Evolutionary conservation across 2,329 filamentous ascomycete genomes (phyloP), one percentile per base, ranked within the genome.

Genomic region (Fusarium albidum): DNA sequence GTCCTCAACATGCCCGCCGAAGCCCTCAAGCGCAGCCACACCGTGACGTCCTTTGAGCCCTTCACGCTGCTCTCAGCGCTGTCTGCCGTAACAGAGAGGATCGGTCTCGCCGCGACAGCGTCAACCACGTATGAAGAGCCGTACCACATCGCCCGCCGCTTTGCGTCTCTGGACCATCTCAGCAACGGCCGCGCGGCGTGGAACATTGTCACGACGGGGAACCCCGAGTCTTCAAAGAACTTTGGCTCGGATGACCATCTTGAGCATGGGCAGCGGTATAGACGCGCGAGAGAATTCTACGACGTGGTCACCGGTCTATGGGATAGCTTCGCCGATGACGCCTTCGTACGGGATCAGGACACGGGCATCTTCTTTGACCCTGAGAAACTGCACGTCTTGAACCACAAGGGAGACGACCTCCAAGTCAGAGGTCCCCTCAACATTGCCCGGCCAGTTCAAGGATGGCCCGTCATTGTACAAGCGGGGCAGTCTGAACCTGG

Each of bases 1-100:
- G 80, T 83, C 3, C 63, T 82, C 35, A 83, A 83, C 55, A 82
- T 83, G 82, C 81, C 81, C 0, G 67, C 80, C 2, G 82, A 84
- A 49, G 82, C 82, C 2, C 71, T 85, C 10, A 81, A 81, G 59
- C 78, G 82, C 26, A 83, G 80, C 54, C 82, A 85, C 46, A 85
- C 82, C 0, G 79, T 82, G 1, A 83, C 81, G 1, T 84, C 81
- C 0, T 84, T 84, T 52, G 82, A 84, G 59, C 81, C 80, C 0
- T 82, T 82, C 59, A 82, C 80, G 0, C 65, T 82, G 3, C 72
- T 82, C 3, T 80, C 79, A 4, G 79, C 79, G 1, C 68, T 82
- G 0, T 79, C 79, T 0, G 67, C 73, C 1, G 77, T 80, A 1
- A 82, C 80, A 0, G 72, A 76, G 1, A 76, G 73, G 44, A 82